Conservation (phyloP, 164 flowering plant genomes). For the Annona squamosa region DNA sequence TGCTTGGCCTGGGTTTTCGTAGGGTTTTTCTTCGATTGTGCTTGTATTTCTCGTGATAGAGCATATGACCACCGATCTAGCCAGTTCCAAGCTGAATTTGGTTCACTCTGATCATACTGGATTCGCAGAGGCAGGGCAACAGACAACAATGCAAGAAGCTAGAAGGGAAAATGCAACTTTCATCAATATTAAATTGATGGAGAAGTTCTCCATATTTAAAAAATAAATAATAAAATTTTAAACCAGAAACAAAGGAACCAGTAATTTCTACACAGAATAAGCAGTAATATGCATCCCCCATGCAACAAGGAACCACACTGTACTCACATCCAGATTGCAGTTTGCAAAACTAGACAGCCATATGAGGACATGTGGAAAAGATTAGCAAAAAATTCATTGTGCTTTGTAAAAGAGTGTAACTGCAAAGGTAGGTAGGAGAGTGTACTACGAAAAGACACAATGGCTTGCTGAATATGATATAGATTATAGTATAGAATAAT, state of each 20-base stretch:
- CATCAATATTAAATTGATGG: neutral
- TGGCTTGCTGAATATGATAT: too few relatives aligned
- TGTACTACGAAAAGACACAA: too few relatives aligned
- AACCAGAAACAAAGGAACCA: neutral
- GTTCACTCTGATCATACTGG: constrained; percentile 47
- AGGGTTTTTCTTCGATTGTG: constrained; percentile 25
- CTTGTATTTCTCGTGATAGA: constrained; percentile 46
- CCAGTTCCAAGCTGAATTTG: constrained; percentile 71
- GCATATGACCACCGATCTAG: constrained; percentile 75
- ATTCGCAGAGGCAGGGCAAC: constrained; percentile 50
- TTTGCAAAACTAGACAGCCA: neutral
- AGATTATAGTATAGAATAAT: too few relatives aligned
- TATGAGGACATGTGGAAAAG: neutral
- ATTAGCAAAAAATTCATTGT: too few relatives aligned
- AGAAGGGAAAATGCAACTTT: constrained; percentile 8
- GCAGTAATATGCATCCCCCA: neutral
- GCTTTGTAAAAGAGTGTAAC: too few relatives aligned
- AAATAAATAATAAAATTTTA: neutral
- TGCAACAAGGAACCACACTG: neutral
- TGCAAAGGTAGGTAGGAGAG: too few relatives aligned
- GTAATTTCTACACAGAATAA: neutral
- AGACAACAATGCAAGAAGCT: constrained; percentile 68
- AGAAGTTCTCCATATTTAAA: neutral
- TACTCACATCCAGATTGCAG: neutral
- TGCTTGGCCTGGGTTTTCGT: constrained; percentile 40